These are phyloP conservation scores for Suillus paluster DNA, from an alignment of 768 basidiomycete species.

Conservation along the genomic window DNA sequence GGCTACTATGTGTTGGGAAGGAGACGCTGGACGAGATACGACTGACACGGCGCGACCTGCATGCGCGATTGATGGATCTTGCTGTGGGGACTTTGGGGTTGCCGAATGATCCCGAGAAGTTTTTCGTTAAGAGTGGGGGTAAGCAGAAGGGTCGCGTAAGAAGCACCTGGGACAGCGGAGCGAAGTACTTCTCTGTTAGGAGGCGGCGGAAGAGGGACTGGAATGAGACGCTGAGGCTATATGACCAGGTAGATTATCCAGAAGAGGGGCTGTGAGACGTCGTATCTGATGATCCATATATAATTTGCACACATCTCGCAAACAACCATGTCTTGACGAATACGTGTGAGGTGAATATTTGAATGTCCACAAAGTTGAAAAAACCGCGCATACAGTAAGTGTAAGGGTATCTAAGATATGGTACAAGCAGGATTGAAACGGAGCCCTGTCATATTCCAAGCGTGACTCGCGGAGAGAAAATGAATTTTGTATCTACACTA, in stretches of 20 bases:
- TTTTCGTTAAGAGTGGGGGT: slow-evolving; percentile 62
- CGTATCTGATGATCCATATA: neutral
- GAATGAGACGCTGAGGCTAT: slow-evolving; percentile 84
- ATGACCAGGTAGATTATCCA: slow-evolving; percentile 84
- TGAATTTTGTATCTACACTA: neutral
- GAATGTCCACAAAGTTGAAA: neutral
- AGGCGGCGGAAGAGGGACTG: slow-evolving; percentile 85
- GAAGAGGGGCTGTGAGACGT: slow-evolving; percentile 42
- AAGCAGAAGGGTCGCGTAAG: slow-evolving; percentile 73
- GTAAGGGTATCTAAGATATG: neutral
- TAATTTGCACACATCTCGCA: neutral
- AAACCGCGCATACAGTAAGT: neutral
- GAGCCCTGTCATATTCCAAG: neutral
- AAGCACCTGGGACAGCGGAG: slow-evolving; percentile 67
- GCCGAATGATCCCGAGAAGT: slow-evolving; percentile 69
- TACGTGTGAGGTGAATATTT: neutral
- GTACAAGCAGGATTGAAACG: neutral
- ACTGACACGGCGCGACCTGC: slow-evolving; percentile 56
- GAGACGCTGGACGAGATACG: slow-evolving; percentile 57
- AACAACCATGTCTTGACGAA: neutral
- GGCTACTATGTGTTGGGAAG: slow-evolving; percentile 67
- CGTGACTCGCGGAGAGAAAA: neutral
- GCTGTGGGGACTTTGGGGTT: slow-evolving; percentile 62
- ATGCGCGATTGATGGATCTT: slow-evolving; percentile 68
- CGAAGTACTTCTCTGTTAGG: slow-evolving; percentile 79